A percentile compares a stretch with the other conserved stretches of the same genome.
Evolutionary conservation across 2,329 filamentous ascomycete species (phyloP).

Genomic region (Amauroascus verrucosus): DNA sequence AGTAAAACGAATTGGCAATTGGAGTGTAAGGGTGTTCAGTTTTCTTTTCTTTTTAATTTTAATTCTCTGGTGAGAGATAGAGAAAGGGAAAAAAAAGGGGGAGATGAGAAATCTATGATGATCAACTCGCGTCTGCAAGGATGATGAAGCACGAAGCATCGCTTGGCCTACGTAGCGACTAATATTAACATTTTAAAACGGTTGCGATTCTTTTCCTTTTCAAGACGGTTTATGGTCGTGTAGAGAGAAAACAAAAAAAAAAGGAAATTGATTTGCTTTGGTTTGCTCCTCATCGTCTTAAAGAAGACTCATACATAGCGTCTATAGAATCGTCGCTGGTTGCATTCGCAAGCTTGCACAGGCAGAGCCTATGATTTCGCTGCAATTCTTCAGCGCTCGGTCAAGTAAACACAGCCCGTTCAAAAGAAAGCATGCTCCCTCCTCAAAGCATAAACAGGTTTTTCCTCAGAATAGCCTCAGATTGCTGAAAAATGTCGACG

Average conservation of each 20-base stretch:
- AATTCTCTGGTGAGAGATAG: neutral
- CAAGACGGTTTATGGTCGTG: no score
- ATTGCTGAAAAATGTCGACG: no score
- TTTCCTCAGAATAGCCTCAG: no score
- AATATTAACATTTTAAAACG: no score
- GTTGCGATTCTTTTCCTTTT: no score
- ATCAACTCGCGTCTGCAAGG: neutral
- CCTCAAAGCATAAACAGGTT: neutral
- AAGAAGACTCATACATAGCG: neutral
- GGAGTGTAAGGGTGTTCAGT: no score
- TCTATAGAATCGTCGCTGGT: conserved; percentile 1
- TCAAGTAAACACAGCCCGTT: neutral
- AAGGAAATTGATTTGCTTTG: neutral
- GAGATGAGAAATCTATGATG: neutral
- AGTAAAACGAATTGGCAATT: neutral
- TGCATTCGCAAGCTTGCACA: conserved; percentile 1
- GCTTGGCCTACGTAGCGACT: neutral
- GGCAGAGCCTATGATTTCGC: neutral
- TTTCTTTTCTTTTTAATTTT: no score
- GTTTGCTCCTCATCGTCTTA: neutral
- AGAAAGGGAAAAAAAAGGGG: neutral
- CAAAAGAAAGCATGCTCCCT: neutral
- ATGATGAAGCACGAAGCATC: neutral
- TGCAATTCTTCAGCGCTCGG: neutral
- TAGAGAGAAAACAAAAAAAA: no score